Evolutionary conservation across 2,329 filamentous ascomycete species (phyloP), one percentile per base, ranked within the genome.

Genomic region (Venturia pyrina): DNA sequence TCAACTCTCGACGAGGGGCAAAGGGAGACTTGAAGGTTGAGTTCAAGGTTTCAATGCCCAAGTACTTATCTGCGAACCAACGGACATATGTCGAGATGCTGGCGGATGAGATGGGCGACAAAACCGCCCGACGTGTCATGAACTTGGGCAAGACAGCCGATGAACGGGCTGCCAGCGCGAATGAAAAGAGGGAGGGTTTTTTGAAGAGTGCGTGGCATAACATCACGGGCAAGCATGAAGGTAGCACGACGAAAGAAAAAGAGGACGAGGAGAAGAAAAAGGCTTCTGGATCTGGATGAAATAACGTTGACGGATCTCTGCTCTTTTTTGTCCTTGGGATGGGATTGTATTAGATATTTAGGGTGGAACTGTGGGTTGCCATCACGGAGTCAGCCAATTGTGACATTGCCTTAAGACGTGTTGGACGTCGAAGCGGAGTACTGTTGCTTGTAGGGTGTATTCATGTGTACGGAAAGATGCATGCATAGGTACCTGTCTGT

Each of bases 41-140:
- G 76, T 99, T 96, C 83, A 91, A 91, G 76, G 90, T 99, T 59
- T 81, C 85, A 65, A 96, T 98, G 91, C 95, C 95, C 59, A 98
- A 96, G 79, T 97, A 93, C 73, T 82, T 99, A 69, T 91, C 85
- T 65, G 85, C 89, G 59, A 98, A 96, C 78, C 93, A 99, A 80
- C 85, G 95, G 65, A 96, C 91, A 0, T 89, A 99, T 67, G 79
- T 96, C 57, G 95, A 99, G 80, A 93, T 98, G 86, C 85, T 99
- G 69, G 95, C 95, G 7, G 93, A 99, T 72, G 95, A 99, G 80
- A 89, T 99, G 87, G 88, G 85, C 48, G 95, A 99, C 77, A 92
- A 93, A 80, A 91, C 86, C 37, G 95, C 95, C 43, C 95, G 91
- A 80, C 85, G 95, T 59, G 86, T 96, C 66, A 98, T 99, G 92